phyloP scores from a whole-genome alignment of 768 basidiomycete genomes.

The Mrakia frigida region DNA sequence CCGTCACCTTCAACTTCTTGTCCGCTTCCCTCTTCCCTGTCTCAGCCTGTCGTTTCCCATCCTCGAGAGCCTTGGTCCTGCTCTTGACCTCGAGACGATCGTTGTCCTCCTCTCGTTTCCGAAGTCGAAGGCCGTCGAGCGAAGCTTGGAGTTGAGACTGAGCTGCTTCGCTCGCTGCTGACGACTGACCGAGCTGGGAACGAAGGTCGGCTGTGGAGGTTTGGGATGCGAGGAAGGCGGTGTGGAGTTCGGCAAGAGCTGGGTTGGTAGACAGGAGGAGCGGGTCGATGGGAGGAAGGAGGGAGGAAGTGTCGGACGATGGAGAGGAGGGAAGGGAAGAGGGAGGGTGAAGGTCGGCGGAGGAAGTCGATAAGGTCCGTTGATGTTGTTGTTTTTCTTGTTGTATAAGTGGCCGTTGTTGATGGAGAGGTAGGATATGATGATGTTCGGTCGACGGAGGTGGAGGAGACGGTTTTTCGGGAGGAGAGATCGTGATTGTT shows the following conservation, averaged over 20 bases:
- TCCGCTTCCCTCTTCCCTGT: conserved; percentile 74
- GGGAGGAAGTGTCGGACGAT: neutral
- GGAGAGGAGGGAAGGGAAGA: neutral
- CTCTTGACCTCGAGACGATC: conserved; percentile 69
- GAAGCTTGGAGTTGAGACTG: conserved; percentile 65
- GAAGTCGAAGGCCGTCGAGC: conserved; percentile 64
- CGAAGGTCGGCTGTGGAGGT: conserved; percentile 21
- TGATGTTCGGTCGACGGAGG: neutral
- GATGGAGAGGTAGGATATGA: neutral
- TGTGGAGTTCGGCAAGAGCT: conserved; percentile 14
- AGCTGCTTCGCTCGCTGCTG: conserved; percentile 32
- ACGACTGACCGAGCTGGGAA: conserved; percentile 22
- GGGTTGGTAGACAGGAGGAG: conserved; percentile 16
- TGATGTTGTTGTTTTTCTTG: conserved; percentile 10
- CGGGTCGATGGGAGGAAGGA: conserved; percentile 19
- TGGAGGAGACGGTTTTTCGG: neutral
- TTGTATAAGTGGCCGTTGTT: neutral
- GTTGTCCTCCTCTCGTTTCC: conserved; percentile 77
- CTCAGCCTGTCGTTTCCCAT: conserved; percentile 78
- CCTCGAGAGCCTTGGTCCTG: conserved; percentile 81
- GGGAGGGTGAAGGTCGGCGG: conserved; percentile 11
- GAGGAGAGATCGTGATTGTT: neutral
- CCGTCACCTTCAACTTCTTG: conserved; percentile 71
- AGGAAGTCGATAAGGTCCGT: neutral
- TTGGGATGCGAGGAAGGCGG: conserved; percentile 13